Evolutionary conservation across 352 stramenopile species (phyloP), one percentile per base, ranked within the genome.

Genomic region (Saprolegnia parasitica): DNA sequence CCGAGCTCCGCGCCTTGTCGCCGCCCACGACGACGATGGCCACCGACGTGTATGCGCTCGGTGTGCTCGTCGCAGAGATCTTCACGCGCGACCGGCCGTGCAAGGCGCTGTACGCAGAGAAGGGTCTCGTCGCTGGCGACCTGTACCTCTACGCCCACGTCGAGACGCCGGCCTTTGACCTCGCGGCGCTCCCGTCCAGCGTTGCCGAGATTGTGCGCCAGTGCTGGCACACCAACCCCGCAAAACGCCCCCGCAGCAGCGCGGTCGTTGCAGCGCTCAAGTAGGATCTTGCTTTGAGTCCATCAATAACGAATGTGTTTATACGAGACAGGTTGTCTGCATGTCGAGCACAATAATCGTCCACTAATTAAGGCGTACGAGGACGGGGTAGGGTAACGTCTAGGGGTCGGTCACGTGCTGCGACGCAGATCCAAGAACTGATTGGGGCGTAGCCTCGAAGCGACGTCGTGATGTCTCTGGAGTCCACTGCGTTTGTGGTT

Each of bases 11-110:
- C 56, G 18, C 15, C 52, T 64, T 39, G 63, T 40, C 39, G 42
- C 42, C 42, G 42, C 13, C 42, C 3, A 2, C 42, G 42, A 10
- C 11, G 13, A 56, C 37, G 5, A 20, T 29, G 15, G n/a, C 58
- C n/a, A 55, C 35, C 40, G 58, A 67, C 26, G 58, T 67, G 21
- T 67, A 56, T 23, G 58, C 58, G 15, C 16, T 55, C n/a, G 58
- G 35, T 11, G 58, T 67, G 11, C 20, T 67, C 39, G 10, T 56
- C 4, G 58, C 39, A 4, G n/a, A 55, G 23, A 11, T 54, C 20
- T 46, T 49, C 6, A 56, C 58, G 4, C 18, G 23, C 23, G 37
- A 55, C 10, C 13, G 24, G 58, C 58, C 58, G 9, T 35, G 26
- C 50, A 16, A 29, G 16, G 40, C 58, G 8, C 13, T 67, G 8